Percentiles rank a stretch among this genome's conserved stretches.
phyloP scores from a whole-genome alignment of 129 eudicot genomes.

The Smallanthus sonchifolius region DNA sequence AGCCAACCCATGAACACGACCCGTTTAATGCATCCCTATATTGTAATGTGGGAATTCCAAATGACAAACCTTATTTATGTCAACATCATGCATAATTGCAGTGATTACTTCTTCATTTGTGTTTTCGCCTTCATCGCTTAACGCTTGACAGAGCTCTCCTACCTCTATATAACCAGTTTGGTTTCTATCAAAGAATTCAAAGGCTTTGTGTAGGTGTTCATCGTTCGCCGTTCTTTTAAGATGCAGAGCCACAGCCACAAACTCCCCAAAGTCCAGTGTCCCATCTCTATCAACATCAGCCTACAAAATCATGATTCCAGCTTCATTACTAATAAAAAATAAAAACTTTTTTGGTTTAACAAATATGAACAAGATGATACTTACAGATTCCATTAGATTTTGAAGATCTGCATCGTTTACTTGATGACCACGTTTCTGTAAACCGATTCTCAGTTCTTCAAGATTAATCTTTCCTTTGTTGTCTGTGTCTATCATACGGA shows the following conservation, averaged over 20 bases:
- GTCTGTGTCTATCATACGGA: conserved; percentile 57
- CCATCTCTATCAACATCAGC: conserved; percentile 82
- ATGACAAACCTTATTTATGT: conserved; percentile 52
- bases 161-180: conserved; percentile 55
- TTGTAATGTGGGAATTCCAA: background rate
- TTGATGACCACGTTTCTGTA: conserved; percentile 65
- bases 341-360: background rate
- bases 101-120: conserved; percentile 46
- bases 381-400: conserved; percentile 66
- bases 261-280: conserved; percentile 57
- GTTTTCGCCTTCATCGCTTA: conserved; percentile 47
- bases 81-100: conserved; percentile 51
- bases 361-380: conserved; percentile 3
- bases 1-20: background rate
- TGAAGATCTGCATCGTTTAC: conserved; percentile 60
- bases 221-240: conserved; percentile 65
- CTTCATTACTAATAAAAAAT: background rate
- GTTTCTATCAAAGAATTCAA: conserved; percentile 48
- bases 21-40: background rate
- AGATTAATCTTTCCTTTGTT: conserved; percentile 58
- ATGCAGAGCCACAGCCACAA: conserved; percentile 62
- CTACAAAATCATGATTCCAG: conserved; percentile 28
- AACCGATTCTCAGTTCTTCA: conserved; percentile 62
- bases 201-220: conserved; percentile 64
- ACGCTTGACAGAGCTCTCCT: conserved; percentile 52